These are phyloP conservation scores for Cynara cardunculus DNA, from an alignment of 129 eudicot species.

Conservation along the genomic window DNA sequence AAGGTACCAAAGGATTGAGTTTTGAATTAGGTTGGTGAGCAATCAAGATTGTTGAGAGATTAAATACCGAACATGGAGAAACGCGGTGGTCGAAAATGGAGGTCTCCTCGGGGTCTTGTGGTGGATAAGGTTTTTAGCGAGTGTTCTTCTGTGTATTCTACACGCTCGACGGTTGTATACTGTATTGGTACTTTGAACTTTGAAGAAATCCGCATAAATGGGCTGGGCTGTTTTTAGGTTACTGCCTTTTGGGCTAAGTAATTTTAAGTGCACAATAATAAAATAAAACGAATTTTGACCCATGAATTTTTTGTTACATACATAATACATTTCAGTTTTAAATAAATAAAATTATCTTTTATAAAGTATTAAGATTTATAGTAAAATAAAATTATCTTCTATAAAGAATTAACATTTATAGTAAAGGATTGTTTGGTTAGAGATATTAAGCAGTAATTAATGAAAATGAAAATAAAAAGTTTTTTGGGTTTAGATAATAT, in stretches of 20 bases:
- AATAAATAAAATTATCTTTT: too few species aligned
- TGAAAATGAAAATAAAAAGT: too few species aligned
- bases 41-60: conserved; percentile 19
- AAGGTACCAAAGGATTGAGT: neutral
- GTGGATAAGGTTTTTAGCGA: conserved; percentile 40
- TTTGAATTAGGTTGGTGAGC: conserved; percentile 3
- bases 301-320: too few species aligned
- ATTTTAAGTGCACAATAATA: too few species aligned
- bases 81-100: conserved; percentile 28
- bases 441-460: too few species aligned
- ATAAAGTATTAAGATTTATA: too few species aligned
- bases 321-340: too few species aligned
- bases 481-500: too few species aligned
- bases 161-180: neutral
- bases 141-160: neutral
- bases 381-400: too few species aligned
- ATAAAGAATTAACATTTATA: too few species aligned
- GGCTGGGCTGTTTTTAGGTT: neutral
- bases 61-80: conserved; percentile 5
- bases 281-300: too few species aligned
- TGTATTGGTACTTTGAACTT: neutral
- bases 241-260: neutral
- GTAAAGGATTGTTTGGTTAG: too few species aligned
- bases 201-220: neutral
- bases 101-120: conserved; percentile 50